These are phyloP conservation scores for Crithidia bombi DNA, from an alignment of 208 protist species.

Conservation along the genomic window DNA sequence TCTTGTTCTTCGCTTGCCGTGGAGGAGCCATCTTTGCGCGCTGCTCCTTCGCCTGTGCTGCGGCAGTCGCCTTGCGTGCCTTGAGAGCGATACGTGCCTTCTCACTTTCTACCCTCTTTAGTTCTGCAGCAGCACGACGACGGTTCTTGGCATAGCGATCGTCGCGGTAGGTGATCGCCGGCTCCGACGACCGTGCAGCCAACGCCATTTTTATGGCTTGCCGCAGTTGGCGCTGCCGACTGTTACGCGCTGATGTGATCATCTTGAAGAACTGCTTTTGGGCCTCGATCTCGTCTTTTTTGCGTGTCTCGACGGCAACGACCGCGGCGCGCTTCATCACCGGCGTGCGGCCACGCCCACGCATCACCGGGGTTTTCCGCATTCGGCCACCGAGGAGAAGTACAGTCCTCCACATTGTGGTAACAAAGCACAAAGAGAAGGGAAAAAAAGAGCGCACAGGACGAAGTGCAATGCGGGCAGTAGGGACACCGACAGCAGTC, in stretches of 20 bases:
- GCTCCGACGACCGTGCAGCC: not conserved
- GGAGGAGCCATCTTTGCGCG: not conserved
- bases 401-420: conserved; percentile 1
- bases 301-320: not conserved
- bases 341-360: not conserved
- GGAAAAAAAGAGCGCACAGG: not conserved
- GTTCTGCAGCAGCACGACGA: conserved; percentile 16
- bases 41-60: not conserved
- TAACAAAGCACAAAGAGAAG: not conserved
- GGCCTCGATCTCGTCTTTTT: conserved; percentile 12
- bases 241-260: conserved; percentile 10
- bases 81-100: not conserved
- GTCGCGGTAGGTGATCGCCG: not conserved
- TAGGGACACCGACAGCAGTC: too few relatives aligned
- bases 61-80: not conserved
- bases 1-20: conserved; percentile 1
- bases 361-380: not conserved
- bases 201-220: conserved; percentile 16
- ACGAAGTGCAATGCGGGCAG: not conserved
- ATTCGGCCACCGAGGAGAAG: conserved; percentile 9
- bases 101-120: conserved; percentile 15
- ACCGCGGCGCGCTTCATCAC: not conserved
- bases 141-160: conserved; percentile 24
- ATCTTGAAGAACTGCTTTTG: conserved; percentile 20
- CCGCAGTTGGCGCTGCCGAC: conserved; percentile 22